phyloP scores from a whole-genome alignment of 768 basidiomycete genomes.

The Trametes cubensis region DNA sequence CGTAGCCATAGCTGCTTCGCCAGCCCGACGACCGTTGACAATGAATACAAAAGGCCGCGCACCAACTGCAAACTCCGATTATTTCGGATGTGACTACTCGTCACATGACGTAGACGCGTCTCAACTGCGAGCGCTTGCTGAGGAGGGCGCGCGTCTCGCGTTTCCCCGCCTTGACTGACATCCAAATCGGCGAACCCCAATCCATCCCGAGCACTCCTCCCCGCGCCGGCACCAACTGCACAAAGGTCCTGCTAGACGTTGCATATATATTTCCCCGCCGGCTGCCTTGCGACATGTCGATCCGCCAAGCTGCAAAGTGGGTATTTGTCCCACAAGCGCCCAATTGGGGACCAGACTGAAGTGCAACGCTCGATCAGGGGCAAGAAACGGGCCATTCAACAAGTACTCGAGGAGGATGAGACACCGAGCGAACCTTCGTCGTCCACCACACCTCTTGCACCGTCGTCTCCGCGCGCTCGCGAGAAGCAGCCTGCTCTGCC shows the following conservation, averaged over 20 bases:
- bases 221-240: neutral
- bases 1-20: too few species aligned
- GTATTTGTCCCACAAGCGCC: constrained; percentile 24
- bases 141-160: neutral
- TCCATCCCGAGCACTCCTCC: constrained; percentile 30
- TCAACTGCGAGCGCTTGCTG: neutral
- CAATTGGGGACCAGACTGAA: neutral
- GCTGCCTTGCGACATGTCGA: constrained; percentile 21
- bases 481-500: constrained; percentile 28
- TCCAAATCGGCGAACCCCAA: constrained; percentile 21
- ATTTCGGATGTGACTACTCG: neutral
- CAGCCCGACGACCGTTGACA: too few species aligned
- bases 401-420: constrained; percentile 28
- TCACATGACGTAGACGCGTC: constrained; percentile 17
- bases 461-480: constrained; percentile 19
- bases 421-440: constrained; percentile 39
- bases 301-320: constrained; percentile 31
- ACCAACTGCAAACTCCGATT: constrained; percentile 10
- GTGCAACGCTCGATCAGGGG: constrained; percentile 36
- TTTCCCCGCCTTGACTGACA: constrained; percentile 5
- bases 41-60: too few species aligned
- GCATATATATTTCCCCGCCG: constrained; percentile 27
- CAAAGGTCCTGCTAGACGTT: neutral
- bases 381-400: constrained; percentile 52
- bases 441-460: constrained; percentile 37